A percentile compares a stretch with the other conserved stretches of the same genome.
Conservation (phyloP, 169 alveolate species). For the Ichthyophthirius multifiliis region DNA sequence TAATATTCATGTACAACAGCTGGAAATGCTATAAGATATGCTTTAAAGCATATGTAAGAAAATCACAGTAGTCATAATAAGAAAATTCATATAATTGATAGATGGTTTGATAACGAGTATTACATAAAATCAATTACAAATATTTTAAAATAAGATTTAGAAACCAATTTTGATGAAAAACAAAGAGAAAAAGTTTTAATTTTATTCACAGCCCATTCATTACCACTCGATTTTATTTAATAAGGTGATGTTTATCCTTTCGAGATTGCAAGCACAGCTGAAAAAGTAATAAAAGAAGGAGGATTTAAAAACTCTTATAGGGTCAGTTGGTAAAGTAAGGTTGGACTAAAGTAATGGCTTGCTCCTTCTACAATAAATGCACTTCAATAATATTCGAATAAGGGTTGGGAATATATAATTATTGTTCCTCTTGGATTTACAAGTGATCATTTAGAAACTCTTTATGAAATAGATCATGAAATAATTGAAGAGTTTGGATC, state of each 20-base stretch:
- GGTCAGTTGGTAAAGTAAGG: slow-evolving; percentile 42
- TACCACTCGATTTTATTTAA: slow-evolving; percentile 42
- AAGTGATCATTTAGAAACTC: slow-evolving; percentile 56
- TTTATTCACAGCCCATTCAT: slow-evolving; percentile 51
- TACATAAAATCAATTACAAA: slow-evolving; percentile 28
- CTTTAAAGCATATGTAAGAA: slow-evolving; percentile 22
- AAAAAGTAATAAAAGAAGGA: slow-evolving; percentile 5
- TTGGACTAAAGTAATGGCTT: slow-evolving; percentile 48
- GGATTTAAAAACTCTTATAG: slow-evolving; percentile 6
- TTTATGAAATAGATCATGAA: slow-evolving; percentile 48
- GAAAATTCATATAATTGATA: slow-evolving; percentile 22
- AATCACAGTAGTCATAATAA: slow-evolving; percentile 13
- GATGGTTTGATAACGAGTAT: slow-evolving; percentile 41
- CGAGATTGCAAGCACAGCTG: slow-evolving; percentile 27
- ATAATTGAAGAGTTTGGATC: not conserved
- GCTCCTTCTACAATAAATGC: slow-evolving; percentile 38
- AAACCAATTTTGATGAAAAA: slow-evolving; percentile 11
- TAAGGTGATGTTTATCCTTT: slow-evolving; percentile 41
- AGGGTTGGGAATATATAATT: slow-evolving; percentile 29
- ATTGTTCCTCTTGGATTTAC: slow-evolving; percentile 56
- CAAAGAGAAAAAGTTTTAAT: not conserved
- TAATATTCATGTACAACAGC: slow-evolving; percentile 54
- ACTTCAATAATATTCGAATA: not conserved
- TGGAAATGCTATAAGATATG: slow-evolving; percentile 25
- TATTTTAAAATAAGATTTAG: not conserved